phyloP scores from a whole-genome alignment of 495 filamentous ascomycete genomes.

The Trypethelium eluteriae region DNA sequence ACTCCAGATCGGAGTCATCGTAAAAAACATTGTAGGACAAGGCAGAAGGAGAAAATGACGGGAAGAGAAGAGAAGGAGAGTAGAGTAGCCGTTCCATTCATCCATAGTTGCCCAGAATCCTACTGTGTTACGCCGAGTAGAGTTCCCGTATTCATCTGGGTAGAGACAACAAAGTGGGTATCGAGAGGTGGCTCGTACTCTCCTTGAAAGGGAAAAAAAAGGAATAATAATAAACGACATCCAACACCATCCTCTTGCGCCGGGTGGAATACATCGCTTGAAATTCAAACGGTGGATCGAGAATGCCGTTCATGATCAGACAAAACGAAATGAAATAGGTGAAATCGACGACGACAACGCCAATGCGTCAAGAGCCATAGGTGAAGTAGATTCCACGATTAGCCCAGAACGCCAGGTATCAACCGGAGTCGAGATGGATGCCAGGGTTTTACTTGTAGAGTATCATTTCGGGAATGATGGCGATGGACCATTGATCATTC shows the following conservation, averaged over 20 bases:
- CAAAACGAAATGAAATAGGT: neutral
- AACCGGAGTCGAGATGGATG: neutral
- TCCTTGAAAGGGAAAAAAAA: neutral
- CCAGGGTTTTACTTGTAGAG: too few species aligned
- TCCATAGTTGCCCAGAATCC: neutral
- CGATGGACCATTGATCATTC: neutral
- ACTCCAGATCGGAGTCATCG: neutral
- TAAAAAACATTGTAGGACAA: neutral
- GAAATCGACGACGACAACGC: neutral
- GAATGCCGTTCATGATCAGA: neutral
- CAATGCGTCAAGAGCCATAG: neutral
- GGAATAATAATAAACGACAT: too few species aligned
- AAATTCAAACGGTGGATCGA: neutral
- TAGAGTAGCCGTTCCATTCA: slow-evolving; percentile 1
- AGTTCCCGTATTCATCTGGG: neutral
- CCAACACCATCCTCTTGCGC: neutral
- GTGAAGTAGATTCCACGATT: neutral
- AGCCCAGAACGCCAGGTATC: neutral
- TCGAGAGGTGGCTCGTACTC: neutral
- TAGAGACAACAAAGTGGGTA: neutral
- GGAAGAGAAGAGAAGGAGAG: neutral
- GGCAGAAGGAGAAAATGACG: neutral
- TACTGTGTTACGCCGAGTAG: neutral
- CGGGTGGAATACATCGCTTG: neutral
- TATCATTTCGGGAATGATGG: neutral